A percentile compares a stretch with the other conserved stretches of the same genome.
Conservation (phyloP, 257 asterid genomes). For the Solanum appendiculatum region DNA sequence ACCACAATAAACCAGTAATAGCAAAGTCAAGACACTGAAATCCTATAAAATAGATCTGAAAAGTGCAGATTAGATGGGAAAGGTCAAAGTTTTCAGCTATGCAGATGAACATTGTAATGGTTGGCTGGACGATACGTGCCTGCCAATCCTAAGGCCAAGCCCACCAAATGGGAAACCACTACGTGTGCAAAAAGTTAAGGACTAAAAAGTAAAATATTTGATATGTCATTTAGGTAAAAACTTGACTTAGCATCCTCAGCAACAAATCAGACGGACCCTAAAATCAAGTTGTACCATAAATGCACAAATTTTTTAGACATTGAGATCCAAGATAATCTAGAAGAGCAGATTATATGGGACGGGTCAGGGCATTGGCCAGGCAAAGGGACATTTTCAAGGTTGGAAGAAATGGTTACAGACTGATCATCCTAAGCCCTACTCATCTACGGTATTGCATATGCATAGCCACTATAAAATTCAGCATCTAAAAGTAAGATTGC, state of each 20-base stretch:
- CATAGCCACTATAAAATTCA: neutral
- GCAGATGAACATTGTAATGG: neutral
- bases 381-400: neutral
- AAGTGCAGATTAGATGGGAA: neutral
- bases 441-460: neutral
- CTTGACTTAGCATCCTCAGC: neutral
- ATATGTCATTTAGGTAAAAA: neutral
- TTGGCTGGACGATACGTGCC: neutral
- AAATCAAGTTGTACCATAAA: neutral
- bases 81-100: neutral
- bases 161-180: neutral
- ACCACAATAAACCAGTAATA: conserved; percentile 16
- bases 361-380: neutral
- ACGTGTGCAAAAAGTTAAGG: neutral
- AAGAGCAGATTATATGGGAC: neutral
- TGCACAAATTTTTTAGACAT: neutral
- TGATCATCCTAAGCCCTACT: neutral
- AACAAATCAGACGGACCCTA: neutral
- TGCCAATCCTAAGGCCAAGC: neutral
- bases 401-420: neutral
- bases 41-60: neutral
- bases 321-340: neutral
- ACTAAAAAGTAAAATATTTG: neutral
- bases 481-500: neutral
- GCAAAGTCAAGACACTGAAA: neutral